phyloP scores from a whole-genome alignment of 1,284 basidiomycete species.

The Cutaneotrichosporon sp. region DNA sequence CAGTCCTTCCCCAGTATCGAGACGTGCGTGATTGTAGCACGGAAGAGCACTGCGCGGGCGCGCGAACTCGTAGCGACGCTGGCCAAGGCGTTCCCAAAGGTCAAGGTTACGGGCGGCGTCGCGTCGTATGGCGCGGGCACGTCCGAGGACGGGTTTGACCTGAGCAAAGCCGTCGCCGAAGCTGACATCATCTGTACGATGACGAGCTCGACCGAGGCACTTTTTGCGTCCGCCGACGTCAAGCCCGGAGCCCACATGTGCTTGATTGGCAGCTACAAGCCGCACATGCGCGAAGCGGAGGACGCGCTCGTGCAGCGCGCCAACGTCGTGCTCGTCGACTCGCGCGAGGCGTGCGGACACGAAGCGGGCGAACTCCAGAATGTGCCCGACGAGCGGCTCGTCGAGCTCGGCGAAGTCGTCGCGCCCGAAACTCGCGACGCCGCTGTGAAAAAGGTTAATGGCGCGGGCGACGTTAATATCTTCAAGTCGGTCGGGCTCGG shows the following conservation, averaged over 20 bases:
- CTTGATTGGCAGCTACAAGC: conserved; percentile 68
- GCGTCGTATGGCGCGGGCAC: conserved; percentile 12
- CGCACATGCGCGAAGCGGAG: conserved; percentile 71
- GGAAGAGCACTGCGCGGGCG: conserved; percentile 56
- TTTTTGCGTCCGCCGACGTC: conserved; percentile 57
- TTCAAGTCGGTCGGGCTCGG: conserved; percentile 49
- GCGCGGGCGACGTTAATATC: conserved; percentile 32
- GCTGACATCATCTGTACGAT: conserved; percentile 55
- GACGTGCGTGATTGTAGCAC: conserved; percentile 60
- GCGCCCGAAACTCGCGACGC: not conserved
- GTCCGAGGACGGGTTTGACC: conserved; percentile 10
- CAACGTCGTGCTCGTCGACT: conserved; percentile 63
- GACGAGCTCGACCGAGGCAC: conserved; percentile 64
- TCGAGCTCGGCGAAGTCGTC: conserved; percentile 13
- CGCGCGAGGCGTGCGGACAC: conserved; percentile 58
- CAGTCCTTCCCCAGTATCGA: conserved; percentile 56
- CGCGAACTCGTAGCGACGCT: conserved; percentile 50
- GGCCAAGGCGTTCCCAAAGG: conserved; percentile 47
- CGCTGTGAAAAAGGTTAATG: not conserved
- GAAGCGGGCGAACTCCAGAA: conserved; percentile 71
- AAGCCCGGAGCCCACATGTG: conserved; percentile 62
- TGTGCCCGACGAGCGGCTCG: conserved; percentile 8
- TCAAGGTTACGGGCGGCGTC: conserved; percentile 30
- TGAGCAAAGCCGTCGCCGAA: conserved; percentile 25
- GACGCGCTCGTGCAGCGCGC: conserved; percentile 55